Evolutionary conservation across 2,329 filamentous ascomycete species (phyloP).

Genomic region (Pestalotiopsis fici): DNA sequence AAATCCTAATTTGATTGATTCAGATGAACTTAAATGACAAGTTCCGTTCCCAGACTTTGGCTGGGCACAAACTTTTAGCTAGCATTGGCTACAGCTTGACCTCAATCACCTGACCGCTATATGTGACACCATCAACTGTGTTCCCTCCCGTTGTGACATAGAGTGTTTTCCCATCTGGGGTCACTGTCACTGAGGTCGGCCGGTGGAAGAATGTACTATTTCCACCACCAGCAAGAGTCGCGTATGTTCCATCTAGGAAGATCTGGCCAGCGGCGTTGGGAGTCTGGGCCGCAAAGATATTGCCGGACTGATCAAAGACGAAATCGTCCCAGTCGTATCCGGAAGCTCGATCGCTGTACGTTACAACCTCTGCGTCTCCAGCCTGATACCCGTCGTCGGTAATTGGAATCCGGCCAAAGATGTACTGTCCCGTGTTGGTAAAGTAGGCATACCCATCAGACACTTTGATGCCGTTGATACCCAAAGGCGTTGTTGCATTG

Average conservation of each 20-base stretch:
- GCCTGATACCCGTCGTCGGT: background rate
- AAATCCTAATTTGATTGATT: no score
- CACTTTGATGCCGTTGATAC: slow-evolving; percentile 14
- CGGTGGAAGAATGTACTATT: background rate
- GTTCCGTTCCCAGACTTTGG: no score
- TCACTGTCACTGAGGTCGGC: background rate
- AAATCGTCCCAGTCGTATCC: slow-evolving; percentile 6
- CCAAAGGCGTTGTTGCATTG: slow-evolving; percentile 9
- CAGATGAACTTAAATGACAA: no score
- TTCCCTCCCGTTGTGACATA: slow-evolving; percentile 3
- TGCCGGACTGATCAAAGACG: background rate
- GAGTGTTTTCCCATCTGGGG: background rate
- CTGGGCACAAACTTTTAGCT: background rate
- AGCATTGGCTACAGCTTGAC: background rate
- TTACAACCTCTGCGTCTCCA: background rate
- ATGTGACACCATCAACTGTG: background rate
- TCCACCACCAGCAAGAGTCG: background rate
- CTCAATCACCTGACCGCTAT: slow-evolving; percentile 5
- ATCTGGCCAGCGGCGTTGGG: background rate
- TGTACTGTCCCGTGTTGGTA: slow-evolving; percentile 11
- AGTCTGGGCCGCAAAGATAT: background rate
- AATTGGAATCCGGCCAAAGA: slow-evolving; percentile 12
- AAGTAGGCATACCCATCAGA: slow-evolving; percentile 12
- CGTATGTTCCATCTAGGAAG: background rate
- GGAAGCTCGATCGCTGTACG: background rate